phyloP scores from a whole-genome alignment of 2,329 filamentous ascomycete species.

The Aspergillus brunneoviolaceus region DNA sequence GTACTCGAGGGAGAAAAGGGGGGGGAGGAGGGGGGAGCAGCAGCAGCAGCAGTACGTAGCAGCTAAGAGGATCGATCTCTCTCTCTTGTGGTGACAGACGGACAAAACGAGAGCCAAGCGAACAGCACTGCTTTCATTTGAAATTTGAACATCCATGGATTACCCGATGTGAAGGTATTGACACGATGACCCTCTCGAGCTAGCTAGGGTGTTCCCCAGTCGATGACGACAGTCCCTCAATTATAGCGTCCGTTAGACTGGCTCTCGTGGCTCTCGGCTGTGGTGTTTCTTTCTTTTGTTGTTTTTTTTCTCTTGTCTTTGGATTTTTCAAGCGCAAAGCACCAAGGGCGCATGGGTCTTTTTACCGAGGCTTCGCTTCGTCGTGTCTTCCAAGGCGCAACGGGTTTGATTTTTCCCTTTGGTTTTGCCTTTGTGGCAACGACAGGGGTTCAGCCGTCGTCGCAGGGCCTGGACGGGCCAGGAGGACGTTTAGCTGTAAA shows the following conservation, averaged over 20 bases:
- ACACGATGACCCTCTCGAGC: background rate
- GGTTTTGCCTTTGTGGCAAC: background rate
- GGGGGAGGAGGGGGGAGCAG: background rate
- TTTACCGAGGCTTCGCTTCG: background rate
- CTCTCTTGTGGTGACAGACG: background rate
- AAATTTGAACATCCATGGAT: background rate
- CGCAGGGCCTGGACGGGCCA: background rate
- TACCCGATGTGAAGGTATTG: background rate
- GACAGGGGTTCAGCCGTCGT: background rate
- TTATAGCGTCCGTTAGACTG: constrained; percentile 2
- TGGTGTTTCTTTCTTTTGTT: background rate
- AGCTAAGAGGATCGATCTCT: too few species aligned
- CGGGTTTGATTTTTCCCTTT: background rate
- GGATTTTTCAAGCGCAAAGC: background rate
- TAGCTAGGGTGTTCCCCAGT: background rate
- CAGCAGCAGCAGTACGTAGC: background rate
- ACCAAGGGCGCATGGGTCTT: background rate
- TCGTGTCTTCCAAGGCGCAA: background rate
- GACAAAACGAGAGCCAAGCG: background rate
- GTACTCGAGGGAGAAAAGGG: background rate
- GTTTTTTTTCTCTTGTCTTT: too few species aligned
- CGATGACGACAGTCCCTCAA: background rate
- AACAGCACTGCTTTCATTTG: background rate
- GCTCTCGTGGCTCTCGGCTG: background rate
- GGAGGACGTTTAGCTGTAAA: background rate